Evolutionary conservation across 108 stramenopile genomes (phyloP).

Genomic region (Cylindrotheca closterium): DNA sequence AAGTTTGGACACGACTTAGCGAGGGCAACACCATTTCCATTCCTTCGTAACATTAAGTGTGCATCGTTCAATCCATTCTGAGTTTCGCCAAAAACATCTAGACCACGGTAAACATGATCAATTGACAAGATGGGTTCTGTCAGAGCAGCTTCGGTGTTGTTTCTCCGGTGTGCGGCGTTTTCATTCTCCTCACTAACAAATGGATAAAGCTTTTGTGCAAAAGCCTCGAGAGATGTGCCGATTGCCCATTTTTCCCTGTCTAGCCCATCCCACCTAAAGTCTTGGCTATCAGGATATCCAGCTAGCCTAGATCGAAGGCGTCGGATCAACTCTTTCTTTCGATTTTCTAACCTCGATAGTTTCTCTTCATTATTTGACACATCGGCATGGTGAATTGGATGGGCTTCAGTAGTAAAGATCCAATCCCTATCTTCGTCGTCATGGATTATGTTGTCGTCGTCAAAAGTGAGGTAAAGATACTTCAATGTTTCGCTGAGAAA

Average conservation of each 20-base stretch:
- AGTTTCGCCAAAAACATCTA: constrained; percentile 26
- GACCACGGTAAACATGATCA: not conserved
- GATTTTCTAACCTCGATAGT: constrained; percentile 2
- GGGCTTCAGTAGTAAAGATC: constrained; percentile 97
- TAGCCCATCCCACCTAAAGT: not conserved
- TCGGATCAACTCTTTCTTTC: constrained; percentile 11
- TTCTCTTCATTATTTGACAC: constrained; percentile 1
- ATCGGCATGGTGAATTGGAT: constrained; percentile 75
- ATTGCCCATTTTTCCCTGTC: constrained; percentile 29
- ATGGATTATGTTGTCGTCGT: constrained; percentile 80
- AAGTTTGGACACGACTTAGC: constrained; percentile 66
- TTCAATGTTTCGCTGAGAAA: constrained; percentile 97
- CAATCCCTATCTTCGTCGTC: constrained; percentile 64
- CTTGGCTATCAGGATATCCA: not conserved
- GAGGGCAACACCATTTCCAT: constrained; percentile 38
- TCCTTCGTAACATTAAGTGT: constrained; percentile 26
- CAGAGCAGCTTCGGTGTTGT: not conserved
- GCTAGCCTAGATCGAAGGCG: constrained; percentile 5
- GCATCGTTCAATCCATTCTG: constrained; percentile 30
- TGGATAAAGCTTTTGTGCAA: constrained; percentile 7
- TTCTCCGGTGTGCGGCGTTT: not conserved
- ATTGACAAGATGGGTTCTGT: constrained; percentile 15
- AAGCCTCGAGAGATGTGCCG: constrained; percentile 5
- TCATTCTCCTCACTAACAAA: not conserved
- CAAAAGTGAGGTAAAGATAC: constrained; percentile 93